These are phyloP conservation scores for Areca catechu DNA, from an alignment of 176 grass and related monocot species.

Conservation along the genomic window DNA sequence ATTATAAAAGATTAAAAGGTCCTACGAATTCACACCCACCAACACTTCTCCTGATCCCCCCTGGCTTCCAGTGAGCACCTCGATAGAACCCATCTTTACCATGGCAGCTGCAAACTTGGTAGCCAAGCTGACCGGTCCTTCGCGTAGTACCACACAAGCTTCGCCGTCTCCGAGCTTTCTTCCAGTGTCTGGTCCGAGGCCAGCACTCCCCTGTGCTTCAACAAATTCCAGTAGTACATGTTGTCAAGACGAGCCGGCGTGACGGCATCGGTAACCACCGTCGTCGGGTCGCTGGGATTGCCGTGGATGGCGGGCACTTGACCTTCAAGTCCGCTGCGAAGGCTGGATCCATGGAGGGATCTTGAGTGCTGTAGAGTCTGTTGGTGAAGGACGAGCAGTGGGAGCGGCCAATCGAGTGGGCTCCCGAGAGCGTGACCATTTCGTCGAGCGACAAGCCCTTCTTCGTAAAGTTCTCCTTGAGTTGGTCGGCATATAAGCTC, in stretches of 20 bases:
- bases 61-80: conserved; percentile 31
- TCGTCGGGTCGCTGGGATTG: neutral
- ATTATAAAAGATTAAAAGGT: too few species aligned
- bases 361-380: conserved; percentile 25
- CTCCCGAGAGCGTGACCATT: conserved; percentile 57
- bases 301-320: conserved; percentile 28
- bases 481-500: conserved; percentile 20
- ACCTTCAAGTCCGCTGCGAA: neutral
- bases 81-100: conserved; percentile 62
- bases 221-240: conserved; percentile 52
- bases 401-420: conserved; percentile 48
- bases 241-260: conserved; percentile 30
- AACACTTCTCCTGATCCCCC: conserved; percentile 49
- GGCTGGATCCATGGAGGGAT: neutral
- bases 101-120: conserved; percentile 38
- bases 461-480: conserved; percentile 34
- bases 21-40: conserved; percentile 30
- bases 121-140: conserved; percentile 18
- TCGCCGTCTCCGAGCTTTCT: conserved; percentile 27
- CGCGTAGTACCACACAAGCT: conserved; percentile 37
- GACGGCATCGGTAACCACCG: conserved; percentile 27
- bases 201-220: conserved; percentile 25
- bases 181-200: conserved; percentile 37
- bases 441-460: conserved; percentile 42
- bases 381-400: conserved; percentile 49